Conservation (phyloP, 306 rosid genomes). For the Prunus davidiana region DNA sequence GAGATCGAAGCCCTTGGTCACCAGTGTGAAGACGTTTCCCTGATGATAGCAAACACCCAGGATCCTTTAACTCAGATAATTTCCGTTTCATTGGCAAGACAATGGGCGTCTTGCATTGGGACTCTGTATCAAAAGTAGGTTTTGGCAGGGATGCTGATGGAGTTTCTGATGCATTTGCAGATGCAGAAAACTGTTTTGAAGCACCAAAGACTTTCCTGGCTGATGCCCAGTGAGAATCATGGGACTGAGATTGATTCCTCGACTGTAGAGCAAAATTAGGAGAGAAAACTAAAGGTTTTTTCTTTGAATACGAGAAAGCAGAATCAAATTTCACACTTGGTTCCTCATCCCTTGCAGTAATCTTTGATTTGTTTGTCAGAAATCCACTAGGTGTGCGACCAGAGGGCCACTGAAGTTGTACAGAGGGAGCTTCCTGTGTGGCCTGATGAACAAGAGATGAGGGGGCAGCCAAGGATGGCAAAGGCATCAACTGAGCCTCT, state of each 20-base stretch:
- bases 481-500: slow-evolving; percentile 94
- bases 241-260: slow-evolving; percentile 40
- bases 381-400: slow-evolving; percentile 79
- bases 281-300: slow-evolving; percentile 67
- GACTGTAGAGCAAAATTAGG: slow-evolving; percentile 62
- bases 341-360: slow-evolving; percentile 56
- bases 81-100: slow-evolving; percentile 72
- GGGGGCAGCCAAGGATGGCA: slow-evolving; percentile 73
- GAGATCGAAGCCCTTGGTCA: slow-evolving; percentile 81
- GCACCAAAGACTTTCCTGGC: slow-evolving; percentile 39
- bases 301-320: slow-evolving; percentile 43
- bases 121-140: slow-evolving; percentile 54
- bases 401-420: slow-evolving; percentile 79
- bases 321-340: slow-evolving; percentile 43
- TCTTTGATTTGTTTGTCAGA: slow-evolving; percentile 56
- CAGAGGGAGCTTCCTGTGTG: slow-evolving; percentile 62
- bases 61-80: slow-evolving; percentile 68
- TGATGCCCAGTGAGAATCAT: slow-evolving; percentile 45
- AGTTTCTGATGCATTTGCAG: slow-evolving; percentile 38
- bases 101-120: slow-evolving; percentile 68
- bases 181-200: slow-evolving; percentile 50
- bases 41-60: slow-evolving; percentile 44
- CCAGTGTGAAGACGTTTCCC: slow-evolving; percentile 62
- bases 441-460: slow-evolving; percentile 65
- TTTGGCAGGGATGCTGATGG: slow-evolving; percentile 42